Conservation (phyloP, 495 filamentous ascomycete species). For the Lophium mytilinum region DNA sequence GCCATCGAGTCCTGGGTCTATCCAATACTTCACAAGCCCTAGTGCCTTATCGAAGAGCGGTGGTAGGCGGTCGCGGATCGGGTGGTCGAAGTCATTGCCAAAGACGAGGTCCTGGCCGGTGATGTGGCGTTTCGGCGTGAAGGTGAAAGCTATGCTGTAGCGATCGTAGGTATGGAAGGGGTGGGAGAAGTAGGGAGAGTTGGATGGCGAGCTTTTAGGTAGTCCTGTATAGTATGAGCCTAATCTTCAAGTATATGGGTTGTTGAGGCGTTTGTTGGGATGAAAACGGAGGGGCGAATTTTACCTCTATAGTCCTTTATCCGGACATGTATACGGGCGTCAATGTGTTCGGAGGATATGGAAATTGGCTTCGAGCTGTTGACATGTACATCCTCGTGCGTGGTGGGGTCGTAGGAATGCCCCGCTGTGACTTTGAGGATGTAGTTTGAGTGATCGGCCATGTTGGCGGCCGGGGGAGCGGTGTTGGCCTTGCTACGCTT, state of each 20-base stretch:
- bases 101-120: constrained; percentile 68
- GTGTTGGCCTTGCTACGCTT: too few species aligned
- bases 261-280: not conserved
- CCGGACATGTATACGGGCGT: constrained; percentile 57
- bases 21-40: constrained; percentile 72
- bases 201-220: constrained; percentile 35
- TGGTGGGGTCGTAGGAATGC: constrained; percentile 54
- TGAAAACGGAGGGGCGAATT: not conserved
- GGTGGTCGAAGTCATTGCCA: constrained; percentile 85
- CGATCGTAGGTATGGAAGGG: constrained; percentile 63
- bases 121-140: constrained; percentile 58
- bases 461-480: not conserved
- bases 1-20: constrained; percentile 80
- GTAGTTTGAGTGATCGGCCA: constrained; percentile 46
- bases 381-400: constrained; percentile 61
- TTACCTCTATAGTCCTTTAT: constrained; percentile 57
- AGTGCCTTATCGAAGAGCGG: constrained; percentile 75
- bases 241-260: not conserved
- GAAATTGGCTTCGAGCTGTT: constrained; percentile 52
- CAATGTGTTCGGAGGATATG: constrained; percentile 51
- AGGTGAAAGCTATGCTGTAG: constrained; percentile 70
- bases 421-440: constrained; percentile 68
- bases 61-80: constrained; percentile 73
- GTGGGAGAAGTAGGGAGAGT: constrained; percentile 61
- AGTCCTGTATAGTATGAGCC: constrained; percentile 13